Evolutionary conservation across 1,139 yeast genomes (phyloP).

Genomic region (Candida labiduridarum): DNA sequence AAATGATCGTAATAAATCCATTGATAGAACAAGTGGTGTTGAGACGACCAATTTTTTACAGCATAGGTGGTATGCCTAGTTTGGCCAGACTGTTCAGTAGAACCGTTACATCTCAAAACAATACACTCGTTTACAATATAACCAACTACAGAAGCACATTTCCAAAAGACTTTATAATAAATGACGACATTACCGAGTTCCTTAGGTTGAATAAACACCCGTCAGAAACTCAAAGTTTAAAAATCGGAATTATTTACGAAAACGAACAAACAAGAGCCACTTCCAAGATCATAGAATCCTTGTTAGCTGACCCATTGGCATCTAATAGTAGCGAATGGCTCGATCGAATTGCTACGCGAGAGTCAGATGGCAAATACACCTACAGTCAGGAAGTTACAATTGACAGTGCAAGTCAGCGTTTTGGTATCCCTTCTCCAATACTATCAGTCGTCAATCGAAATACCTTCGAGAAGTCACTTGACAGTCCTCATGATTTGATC

Average conservation of each 20-base stretch:
- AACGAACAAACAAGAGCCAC: conserved; percentile 20
- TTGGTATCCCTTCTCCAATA: conserved; percentile 38
- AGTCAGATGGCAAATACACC: conserved; percentile 18
- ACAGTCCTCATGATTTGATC: conserved; percentile 24
- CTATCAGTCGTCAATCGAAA: conserved; percentile 33
- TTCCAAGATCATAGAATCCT: conserved; percentile 36
- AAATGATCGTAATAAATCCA: background rate
- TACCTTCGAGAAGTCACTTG: conserved; percentile 16
- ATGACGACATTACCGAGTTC: conserved; percentile 21
- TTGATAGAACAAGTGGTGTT: background rate
- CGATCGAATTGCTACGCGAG: conserved; percentile 24
- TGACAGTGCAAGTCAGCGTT: conserved; percentile 11
- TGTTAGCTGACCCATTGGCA: conserved; percentile 48
- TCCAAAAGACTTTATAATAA: conserved; percentile 29
- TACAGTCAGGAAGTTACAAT: conserved; percentile 13
- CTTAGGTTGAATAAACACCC: conserved; percentile 11
- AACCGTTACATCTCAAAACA: background rate
- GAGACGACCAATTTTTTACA: background rate
- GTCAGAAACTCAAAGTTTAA: conserved; percentile 17
- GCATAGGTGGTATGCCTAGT: background rate
- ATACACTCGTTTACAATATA: conserved; percentile 14
- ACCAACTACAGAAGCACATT: conserved; percentile 21
- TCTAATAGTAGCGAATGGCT: conserved; percentile 37
- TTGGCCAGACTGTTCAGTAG: background rate
- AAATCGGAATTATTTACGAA: conserved; percentile 36